Conservation (phyloP, 495 filamentous ascomycete genomes). For the Aspergillus sclerotiicarbonarius region DNA sequence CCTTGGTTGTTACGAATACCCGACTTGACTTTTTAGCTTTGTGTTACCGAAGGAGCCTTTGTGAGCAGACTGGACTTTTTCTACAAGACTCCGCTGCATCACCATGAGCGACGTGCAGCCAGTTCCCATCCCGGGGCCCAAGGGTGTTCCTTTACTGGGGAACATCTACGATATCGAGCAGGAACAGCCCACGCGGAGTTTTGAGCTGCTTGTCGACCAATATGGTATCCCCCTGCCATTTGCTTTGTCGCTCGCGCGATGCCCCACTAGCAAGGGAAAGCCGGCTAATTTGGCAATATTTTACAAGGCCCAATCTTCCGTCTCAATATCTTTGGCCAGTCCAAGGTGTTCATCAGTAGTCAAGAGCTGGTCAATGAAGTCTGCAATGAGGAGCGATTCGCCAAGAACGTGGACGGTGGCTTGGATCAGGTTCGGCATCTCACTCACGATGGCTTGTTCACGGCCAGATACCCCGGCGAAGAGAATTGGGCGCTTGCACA, state of each 20-base stretch:
- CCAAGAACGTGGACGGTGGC: slow-evolving; percentile 49
- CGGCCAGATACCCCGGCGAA: slow-evolving; percentile 55
- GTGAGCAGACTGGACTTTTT: neutral
- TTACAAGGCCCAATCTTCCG: slow-evolving; percentile 56
- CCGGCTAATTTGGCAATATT: neutral
- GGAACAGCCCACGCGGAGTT: slow-evolving; percentile 21
- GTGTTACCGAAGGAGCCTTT: neutral
- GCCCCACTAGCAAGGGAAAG: neutral
- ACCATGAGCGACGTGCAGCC: neutral
- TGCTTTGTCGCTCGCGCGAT: neutral
- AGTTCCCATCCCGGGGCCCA: slow-evolving; percentile 9
- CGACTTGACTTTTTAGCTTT: neutral
- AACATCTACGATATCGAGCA: slow-evolving; percentile 9
- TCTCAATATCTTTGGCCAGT: slow-evolving; percentile 25
- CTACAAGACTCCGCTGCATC: neutral
- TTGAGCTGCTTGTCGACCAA: slow-evolving; percentile 17
- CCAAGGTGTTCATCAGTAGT: slow-evolving; percentile 40
- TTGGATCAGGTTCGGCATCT: slow-evolving; percentile 57
- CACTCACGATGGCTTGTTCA: slow-evolving; percentile 68
- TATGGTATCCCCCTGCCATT: slow-evolving; percentile 10
- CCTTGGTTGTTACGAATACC: neutral
- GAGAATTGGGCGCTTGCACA: slow-evolving; percentile 72
- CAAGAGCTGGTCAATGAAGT: slow-evolving; percentile 61
- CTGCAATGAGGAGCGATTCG: slow-evolving; percentile 66
- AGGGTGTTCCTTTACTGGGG: slow-evolving; percentile 2